Conservation (phyloP, 106 monocot genomes). For the Allium fistulosum region DNA sequence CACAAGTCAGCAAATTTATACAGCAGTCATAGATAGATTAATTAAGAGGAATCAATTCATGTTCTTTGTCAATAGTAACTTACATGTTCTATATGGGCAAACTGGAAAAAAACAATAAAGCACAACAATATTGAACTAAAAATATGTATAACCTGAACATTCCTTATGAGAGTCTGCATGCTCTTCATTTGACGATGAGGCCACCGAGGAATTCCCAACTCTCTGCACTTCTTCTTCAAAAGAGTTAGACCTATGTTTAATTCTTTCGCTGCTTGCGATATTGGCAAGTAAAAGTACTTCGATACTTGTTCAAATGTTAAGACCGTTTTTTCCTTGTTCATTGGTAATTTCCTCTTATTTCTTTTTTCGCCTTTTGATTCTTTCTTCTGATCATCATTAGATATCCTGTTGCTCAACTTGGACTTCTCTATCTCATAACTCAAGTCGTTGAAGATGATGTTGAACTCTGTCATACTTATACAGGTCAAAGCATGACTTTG, state of each 20-base stretch:
- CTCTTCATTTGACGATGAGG: slow-evolving; percentile 82
- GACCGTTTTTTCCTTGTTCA: slow-evolving; percentile 13
- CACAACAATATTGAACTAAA: no score
- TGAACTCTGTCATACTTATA: no score
- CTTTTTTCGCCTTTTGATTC: neutral
- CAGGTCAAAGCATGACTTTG: no score
- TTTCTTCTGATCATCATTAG: neutral
- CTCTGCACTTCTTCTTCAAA: slow-evolving; percentile 75
- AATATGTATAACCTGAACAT: slow-evolving; percentile 41
- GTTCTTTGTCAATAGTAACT: neutral
- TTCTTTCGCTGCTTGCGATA: slow-evolving; percentile 60
- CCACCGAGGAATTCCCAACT: slow-evolving; percentile 72
- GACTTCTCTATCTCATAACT: no score
- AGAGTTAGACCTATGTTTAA: slow-evolving; percentile 64
- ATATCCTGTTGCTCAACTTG: no score
- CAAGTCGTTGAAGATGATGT: no score
- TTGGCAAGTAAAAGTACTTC: slow-evolving; percentile 68
- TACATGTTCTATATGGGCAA: neutral
- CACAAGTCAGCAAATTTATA: no score
- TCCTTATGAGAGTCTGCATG: slow-evolving; percentile 60
- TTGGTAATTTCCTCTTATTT: neutral
- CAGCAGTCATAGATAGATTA: neutral
- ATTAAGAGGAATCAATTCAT: no score
- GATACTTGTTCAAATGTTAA: slow-evolving; percentile 60
- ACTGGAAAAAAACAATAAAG: neutral